Conservation (phyloP, 177 flowering plant genomes). For the Tripterygium wilfordii region DNA sequence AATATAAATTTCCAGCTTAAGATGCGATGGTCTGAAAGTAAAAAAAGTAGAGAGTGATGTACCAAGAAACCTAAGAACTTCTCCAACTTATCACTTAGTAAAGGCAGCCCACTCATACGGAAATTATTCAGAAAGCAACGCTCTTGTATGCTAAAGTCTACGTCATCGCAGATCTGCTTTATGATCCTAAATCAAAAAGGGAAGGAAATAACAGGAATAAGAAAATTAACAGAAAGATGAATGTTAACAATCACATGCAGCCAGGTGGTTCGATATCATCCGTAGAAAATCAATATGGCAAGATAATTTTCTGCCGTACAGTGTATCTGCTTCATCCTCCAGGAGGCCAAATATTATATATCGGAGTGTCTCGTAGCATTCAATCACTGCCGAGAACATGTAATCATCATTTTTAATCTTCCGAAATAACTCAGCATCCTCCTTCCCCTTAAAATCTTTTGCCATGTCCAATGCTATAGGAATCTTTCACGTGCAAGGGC, state of each 20-base stretch:
- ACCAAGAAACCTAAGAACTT: slow-evolving; percentile 72
- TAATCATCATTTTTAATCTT: slow-evolving; percentile 68
- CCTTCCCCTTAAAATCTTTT: slow-evolving; percentile 72
- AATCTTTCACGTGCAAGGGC: slow-evolving; percentile 38
- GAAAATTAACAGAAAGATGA: no score
- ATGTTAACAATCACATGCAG: no score
- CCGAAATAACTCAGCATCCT: slow-evolving; percentile 69
- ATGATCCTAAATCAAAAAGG: slow-evolving; percentile 41
- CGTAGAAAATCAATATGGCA: not conserved
- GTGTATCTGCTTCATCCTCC: slow-evolving; percentile 48
- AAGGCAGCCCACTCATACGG: slow-evolving; percentile 70
- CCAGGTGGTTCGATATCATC: not conserved
- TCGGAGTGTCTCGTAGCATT: slow-evolving; percentile 80
- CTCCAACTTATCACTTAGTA: slow-evolving; percentile 71
- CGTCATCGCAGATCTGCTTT: slow-evolving; percentile 45
- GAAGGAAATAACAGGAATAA: not conserved
- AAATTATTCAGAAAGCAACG: slow-evolving; percentile 51
- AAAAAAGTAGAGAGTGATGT: slow-evolving; percentile 10
- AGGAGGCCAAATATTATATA: slow-evolving; percentile 54
- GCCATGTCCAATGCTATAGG: slow-evolving; percentile 99
- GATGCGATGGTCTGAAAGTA: no score
- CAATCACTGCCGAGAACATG: slow-evolving; percentile 88
- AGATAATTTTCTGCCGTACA: slow-evolving; percentile 33
- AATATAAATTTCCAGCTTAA: no score
- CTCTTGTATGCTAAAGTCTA: slow-evolving; percentile 45